A percentile compares a stretch with the other conserved stretches of the same genome.
Conservation (phyloP, 2,329 filamentous ascomycete genomes). For the Tolypocladium ovalisporum region DNA sequence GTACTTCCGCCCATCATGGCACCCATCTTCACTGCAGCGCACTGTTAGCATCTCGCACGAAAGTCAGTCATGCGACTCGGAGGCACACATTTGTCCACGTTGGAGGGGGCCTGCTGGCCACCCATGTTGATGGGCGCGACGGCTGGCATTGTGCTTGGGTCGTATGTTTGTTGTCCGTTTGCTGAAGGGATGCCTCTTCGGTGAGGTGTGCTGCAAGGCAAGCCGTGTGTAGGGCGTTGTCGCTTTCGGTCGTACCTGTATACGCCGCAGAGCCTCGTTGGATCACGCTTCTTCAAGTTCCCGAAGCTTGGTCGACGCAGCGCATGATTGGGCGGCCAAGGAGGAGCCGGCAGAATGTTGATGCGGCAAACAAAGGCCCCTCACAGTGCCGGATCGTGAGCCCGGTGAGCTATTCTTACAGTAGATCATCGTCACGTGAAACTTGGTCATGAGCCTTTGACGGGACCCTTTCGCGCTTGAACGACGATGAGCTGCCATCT, state of each 20-base stretch:
- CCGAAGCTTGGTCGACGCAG: neutral
- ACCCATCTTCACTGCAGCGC: conserved; percentile 64
- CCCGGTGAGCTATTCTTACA: conserved; percentile 8
- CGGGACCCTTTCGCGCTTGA: conserved; percentile 11
- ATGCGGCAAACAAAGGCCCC: conserved; percentile 8
- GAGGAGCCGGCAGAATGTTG: conserved; percentile 16
- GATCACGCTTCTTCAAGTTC: neutral
- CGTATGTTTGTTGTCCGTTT: neutral
- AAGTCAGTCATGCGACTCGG: conserved; percentile 1
- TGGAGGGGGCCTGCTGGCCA: conserved; percentile 37
- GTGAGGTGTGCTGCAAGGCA: neutral
- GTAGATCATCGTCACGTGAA: conserved; percentile 23
- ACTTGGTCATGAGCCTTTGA: conserved; percentile 17
- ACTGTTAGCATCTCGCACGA: conserved; percentile 4
- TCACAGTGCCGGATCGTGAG: conserved; percentile 12
- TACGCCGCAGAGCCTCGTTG: neutral
- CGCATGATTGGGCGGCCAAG: conserved; percentile 13
- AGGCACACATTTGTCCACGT: conserved; percentile 42
- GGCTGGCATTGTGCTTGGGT: conserved; percentile 25
- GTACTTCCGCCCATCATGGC: conserved; percentile 97
- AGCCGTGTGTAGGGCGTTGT: neutral
- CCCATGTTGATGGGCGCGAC: conserved; percentile 25
- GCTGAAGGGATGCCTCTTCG: neutral
- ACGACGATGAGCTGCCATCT: neutral
- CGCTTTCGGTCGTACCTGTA: neutral